Base-by-base conservation (phyloP, 805 yeast genomes). In the Teunomyces panamensis region DNA sequence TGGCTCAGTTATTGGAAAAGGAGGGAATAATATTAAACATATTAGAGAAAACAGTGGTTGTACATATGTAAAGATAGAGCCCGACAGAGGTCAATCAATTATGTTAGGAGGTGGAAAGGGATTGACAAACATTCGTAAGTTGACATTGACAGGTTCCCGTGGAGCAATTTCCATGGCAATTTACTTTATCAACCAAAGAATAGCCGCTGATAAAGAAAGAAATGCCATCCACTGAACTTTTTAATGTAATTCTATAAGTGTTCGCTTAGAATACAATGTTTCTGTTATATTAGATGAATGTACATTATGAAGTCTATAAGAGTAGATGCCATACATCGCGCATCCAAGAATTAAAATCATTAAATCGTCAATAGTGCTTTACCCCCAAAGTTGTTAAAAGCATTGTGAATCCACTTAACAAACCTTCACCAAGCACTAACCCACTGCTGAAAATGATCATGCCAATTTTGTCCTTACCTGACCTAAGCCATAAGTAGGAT, bases 391-490 rank as follows among this genome's bases (percentile, higher is more conserved):
- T 79, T 1, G 96, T 85, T 59, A 90, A 69, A 1, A 86, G 56
- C 92, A 92, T 86, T 34, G 87, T 87, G 27, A 87, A 70, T 9
- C 88, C 86, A 58, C 96, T 88, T 57, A 89, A 81, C 42, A 92
- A 73, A 2, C 99, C 98, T 67, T 92, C 99, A 13, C 99, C 99
- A 16, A 92, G 69, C 2, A 92, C 96, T 50, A 92, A 73, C 0
- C 99, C 99, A 56, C 95, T 85, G 58, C 96, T 88, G 56, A 89
- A 82, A 14, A 92, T 90, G 51, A 92, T 89, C 82, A 92, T 77
- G 37, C 75, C 76, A 1, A 94, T 88, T 52, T 80, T 82, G 42
- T 57, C 54, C 11, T 48, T 44, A 8, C 35, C 45, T 10, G 72
- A 73, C 20, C 51, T 50, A 49, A 81, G 53, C 89, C 91, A 82